Conservation (phyloP, 176 grass and related monocot genomes). For the Alopecurus myosuroides region DNA sequence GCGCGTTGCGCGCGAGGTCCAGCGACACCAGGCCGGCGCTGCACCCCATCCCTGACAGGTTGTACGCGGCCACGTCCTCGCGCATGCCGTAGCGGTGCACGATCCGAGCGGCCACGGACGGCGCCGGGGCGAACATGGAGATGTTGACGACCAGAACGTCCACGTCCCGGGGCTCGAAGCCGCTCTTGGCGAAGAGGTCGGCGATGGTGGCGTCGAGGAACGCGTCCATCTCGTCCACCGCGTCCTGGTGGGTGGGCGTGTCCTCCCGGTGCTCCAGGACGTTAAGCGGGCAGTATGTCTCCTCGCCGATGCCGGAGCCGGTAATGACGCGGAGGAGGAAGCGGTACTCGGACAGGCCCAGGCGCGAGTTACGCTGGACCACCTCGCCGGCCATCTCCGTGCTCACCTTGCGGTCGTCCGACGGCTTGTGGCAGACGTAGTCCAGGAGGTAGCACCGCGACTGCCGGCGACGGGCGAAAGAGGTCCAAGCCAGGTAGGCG, state of each 20-base stretch:
- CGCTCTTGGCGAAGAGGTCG: neutral
- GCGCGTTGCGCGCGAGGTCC: neutral
- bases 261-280: slow-evolving; percentile 28
- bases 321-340: slow-evolving; percentile 55
- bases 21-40: neutral
- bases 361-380: slow-evolving; percentile 21
- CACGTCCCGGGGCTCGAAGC: neutral
- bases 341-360: slow-evolving; percentile 12
- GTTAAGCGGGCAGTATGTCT: slow-evolving; percentile 47
- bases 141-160: neutral
- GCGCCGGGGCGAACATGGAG: neutral
- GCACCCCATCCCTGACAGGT: neutral
- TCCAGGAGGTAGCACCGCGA: slow-evolving; percentile 59
- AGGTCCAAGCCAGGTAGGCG: neutral
- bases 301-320: slow-evolving; percentile 56
- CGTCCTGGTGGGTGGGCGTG: slow-evolving; percentile 32
- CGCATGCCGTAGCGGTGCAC: slow-evolving; percentile 11
- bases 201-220: slow-evolving; percentile 27
- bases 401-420: slow-evolving; percentile 27
- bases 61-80: neutral
- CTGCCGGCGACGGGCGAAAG: neutral
- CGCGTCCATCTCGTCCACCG: slow-evolving; percentile 48
- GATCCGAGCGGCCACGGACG: neutral
- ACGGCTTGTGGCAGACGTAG: slow-evolving; percentile 52
- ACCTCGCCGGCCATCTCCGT: slow-evolving; percentile 19